phyloP scores from a whole-genome alignment of 2,329 filamentous ascomycete genomes.

The Fusarium coffeatum region DNA sequence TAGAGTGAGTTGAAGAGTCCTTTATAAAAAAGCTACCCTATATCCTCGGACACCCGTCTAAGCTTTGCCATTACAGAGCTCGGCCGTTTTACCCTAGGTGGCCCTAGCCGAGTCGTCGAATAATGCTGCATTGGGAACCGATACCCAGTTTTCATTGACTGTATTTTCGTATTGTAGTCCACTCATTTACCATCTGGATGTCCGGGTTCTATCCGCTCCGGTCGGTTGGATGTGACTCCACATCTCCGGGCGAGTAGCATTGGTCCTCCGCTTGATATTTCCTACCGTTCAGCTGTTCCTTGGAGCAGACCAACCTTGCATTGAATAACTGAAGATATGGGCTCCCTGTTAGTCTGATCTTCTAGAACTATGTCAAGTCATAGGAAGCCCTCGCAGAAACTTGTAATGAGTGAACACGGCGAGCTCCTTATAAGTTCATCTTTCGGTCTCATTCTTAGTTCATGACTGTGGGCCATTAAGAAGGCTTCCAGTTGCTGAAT shows the following conservation, averaged over 20 bases:
- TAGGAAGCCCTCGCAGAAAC: too few species aligned
- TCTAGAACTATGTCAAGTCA: not conserved
- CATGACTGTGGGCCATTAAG: too few species aligned
- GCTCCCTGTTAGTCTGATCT: not conserved
- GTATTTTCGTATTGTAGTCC: not conserved
- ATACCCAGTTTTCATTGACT: not conserved
- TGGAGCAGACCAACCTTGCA: too few species aligned
- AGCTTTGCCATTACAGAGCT: not conserved
- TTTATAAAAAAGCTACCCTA: not conserved
- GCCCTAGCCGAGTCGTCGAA: not conserved
- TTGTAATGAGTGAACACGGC: too few species aligned
- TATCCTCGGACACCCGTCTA: not conserved
- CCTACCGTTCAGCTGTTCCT: not conserved
- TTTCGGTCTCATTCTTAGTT: too few species aligned
- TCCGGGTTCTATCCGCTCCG: not conserved
- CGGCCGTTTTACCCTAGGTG: not conserved
- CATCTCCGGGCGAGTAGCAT: not conserved
- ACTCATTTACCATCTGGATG: not conserved
- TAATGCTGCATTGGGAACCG: not conserved
- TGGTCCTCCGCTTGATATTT: not conserved
- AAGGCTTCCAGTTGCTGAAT: too few species aligned
- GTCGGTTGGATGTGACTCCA: not conserved
- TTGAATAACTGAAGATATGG: too few species aligned
- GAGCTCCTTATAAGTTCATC: too few species aligned
- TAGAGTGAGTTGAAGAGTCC: not conserved